A percentile compares a stretch with the other conserved stretches of the same genome.
Evolutionary conservation across 2,329 filamentous ascomycete genomes (phyloP).

Genomic region (Colletotrichum sidae): DNA sequence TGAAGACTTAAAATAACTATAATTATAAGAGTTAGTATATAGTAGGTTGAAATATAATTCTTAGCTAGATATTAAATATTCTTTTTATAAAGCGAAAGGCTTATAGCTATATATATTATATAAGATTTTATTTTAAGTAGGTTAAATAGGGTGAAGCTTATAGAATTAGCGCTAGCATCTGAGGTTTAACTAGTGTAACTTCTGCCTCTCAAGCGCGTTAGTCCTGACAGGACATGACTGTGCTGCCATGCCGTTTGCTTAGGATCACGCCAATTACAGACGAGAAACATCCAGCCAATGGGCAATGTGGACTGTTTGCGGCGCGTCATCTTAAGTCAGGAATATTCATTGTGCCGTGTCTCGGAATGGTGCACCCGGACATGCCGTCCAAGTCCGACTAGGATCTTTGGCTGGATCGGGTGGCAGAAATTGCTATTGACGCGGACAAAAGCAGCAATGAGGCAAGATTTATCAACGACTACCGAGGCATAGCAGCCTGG

Average conservation of each 20-base stretch:
- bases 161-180: too few relatives aligned
- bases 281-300: conserved; percentile 65
- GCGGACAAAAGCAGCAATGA: conserved; percentile 70
- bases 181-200: too few relatives aligned
- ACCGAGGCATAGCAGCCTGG: conserved; percentile 65
- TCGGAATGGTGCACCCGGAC: conserved; percentile 67
- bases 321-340: conserved; percentile 64
- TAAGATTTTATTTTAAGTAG: too few relatives aligned
- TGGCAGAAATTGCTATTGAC: conserved; percentile 69
- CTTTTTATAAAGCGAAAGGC: too few relatives aligned
- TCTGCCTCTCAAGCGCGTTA: conserved; percentile 2
- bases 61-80: too few relatives aligned
- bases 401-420: conserved; percentile 72
- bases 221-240: conserved; percentile 49
- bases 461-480: conserved; percentile 76
- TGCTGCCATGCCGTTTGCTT: conserved; percentile 60
- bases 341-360: conserved; percentile 69
- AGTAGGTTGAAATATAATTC: too few relatives aligned
- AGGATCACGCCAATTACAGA: conserved; percentile 65
- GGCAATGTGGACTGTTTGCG: conserved; percentile 72
- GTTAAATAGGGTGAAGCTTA: too few relatives aligned
- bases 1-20: too few relatives aligned
- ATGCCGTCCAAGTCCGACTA: conserved; percentile 63
- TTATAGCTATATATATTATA: too few relatives aligned
- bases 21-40: too few relatives aligned